Conservation (phyloP, 2,329 filamentous ascomycete genomes). For the Paecilomyces variotii region DNA sequence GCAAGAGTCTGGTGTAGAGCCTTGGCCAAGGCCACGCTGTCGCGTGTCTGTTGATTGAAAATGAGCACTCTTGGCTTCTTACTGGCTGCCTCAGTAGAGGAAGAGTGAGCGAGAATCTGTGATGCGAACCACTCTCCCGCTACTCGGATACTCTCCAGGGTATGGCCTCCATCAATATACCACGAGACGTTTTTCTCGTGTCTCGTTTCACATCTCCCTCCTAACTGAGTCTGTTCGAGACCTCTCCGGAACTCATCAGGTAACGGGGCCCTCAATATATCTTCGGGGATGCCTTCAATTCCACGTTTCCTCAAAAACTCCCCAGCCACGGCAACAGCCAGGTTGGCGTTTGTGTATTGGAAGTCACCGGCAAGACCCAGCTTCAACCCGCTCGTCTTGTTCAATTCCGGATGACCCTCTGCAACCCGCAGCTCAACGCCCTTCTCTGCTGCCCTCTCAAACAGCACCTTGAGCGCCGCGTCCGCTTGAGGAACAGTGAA, state of each 20-base stretch:
- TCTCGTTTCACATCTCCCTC: slow-evolving; percentile 70
- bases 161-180: slow-evolving; percentile 85
- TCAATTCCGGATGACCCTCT: slow-evolving; percentile 39
- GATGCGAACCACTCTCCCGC: slow-evolving; percentile 69
- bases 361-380: slow-evolving; percentile 56
- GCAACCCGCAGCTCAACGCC: slow-evolving; percentile 42
- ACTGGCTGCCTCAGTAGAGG: slow-evolving; percentile 18
- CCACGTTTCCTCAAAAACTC: slow-evolving; percentile 32
- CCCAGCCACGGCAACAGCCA: slow-evolving; percentile 46
- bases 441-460: slow-evolving; percentile 47
- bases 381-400: slow-evolving; percentile 36
- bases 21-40: slow-evolving; percentile 58
- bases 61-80: slow-evolving; percentile 55
- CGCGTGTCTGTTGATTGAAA: slow-evolving; percentile 88
- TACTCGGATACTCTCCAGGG: slow-evolving; percentile 69
- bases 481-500: slow-evolving; percentile 55
- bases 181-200: slow-evolving; percentile 54
- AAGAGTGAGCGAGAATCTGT: slow-evolving; percentile 33
- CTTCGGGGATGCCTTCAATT: slow-evolving; percentile 26
- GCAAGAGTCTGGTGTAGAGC: slow-evolving; percentile 53
- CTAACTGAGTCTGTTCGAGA: slow-evolving; percentile 58
- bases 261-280: slow-evolving; percentile 37
- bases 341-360: slow-evolving; percentile 54
- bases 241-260: slow-evolving; percentile 57
- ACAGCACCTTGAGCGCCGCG: slow-evolving; percentile 48